Evolutionary conservation across 768 basidiomycete genomes (phyloP), one percentile per base, ranked within the genome.

Genomic region (Boletus pseudo-olivaceus): DNA sequence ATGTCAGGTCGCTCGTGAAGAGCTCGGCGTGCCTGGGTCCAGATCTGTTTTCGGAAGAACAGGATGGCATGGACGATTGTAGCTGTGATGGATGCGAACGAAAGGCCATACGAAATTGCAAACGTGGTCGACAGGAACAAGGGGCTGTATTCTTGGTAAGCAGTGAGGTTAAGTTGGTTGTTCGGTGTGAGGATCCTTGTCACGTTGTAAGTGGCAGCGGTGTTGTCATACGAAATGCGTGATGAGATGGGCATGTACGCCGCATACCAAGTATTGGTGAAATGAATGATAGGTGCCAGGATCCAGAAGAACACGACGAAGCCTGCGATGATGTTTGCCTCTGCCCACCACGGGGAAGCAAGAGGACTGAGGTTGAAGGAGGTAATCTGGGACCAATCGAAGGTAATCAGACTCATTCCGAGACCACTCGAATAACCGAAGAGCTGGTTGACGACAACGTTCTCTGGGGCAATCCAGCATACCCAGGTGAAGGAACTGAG

Each of bases 301-400:
- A 62, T 67, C 68, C 72, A 73, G 62, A 66, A 70, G 57, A 74
- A 73, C 5, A 65, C 15, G 35, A 75, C 8, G 53, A 74, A 73
- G 20, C 76, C 78, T 7, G 52, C 57, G 33, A 69, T 67, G n/a
- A 70, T 57, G 55, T 78, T 79, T 33, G 73, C 62, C 47, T 73
- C 75, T 9, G 72, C 65, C 71, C 76, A 77, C 61, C 72, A 67
- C 65, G 66, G 65, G 9, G 63, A 55, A 23, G 67, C 57, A 10
- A 71, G 68, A 29, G 63, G 67, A 65, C 76, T 76, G n/a, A 63
- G 65, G 47, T 76, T 76, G 52, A 81, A 88, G 5, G 85, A 88
- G 5, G 85, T 82, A 49, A 90, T 87, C 64, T 87, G 82, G 3
- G 84, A 73, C 90, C 90, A 93, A 60, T 93, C 90, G 62, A 93